Evolutionary conservation across 1,139 yeast genomes (phyloP).

Genomic region (Kurtzmaniella quercitrusa): DNA sequence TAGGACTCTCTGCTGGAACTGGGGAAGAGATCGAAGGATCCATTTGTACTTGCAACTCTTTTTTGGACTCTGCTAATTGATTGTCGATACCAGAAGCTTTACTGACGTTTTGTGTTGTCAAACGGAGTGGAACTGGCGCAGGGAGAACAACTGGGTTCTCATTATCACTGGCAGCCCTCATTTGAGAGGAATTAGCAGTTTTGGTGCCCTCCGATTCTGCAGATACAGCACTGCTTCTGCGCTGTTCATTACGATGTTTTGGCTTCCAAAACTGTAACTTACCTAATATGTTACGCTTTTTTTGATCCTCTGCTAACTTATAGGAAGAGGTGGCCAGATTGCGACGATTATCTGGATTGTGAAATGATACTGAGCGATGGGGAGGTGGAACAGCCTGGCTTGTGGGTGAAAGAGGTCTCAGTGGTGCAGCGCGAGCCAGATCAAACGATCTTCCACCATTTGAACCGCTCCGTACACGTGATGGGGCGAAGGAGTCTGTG

Average conservation of each 20-base stretch:
- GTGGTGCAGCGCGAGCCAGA: background rate
- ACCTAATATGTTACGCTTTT: slow-evolving; percentile 25
- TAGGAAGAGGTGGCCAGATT: slow-evolving; percentile 12
- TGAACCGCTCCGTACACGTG: background rate
- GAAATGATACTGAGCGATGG: slow-evolving; percentile 32
- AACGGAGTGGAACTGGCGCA: background rate
- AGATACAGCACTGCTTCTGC: background rate
- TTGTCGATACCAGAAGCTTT: background rate
- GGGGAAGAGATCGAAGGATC: background rate
- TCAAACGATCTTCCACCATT: background rate
- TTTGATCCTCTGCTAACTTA: slow-evolving; percentile 13
- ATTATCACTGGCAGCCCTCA: background rate
- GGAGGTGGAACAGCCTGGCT: slow-evolving; percentile 13
- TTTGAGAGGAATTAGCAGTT: background rate
- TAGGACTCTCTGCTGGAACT: background rate
- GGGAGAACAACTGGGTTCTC: background rate
- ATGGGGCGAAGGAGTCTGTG: background rate
- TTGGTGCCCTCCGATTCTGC: background rate
- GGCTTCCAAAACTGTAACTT: slow-evolving; percentile 44
- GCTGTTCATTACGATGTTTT: slow-evolving; percentile 5
- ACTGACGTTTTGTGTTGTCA: background rate
- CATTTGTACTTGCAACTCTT: background rate
- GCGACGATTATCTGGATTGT: slow-evolving; percentile 18
- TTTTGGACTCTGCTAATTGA: background rate
- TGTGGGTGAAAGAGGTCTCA: background rate